Evolutionary conservation across 129 eudicot species (phyloP), one percentile per base, ranked within the genome.

Genomic region (Dittrichia graveolens): DNA sequence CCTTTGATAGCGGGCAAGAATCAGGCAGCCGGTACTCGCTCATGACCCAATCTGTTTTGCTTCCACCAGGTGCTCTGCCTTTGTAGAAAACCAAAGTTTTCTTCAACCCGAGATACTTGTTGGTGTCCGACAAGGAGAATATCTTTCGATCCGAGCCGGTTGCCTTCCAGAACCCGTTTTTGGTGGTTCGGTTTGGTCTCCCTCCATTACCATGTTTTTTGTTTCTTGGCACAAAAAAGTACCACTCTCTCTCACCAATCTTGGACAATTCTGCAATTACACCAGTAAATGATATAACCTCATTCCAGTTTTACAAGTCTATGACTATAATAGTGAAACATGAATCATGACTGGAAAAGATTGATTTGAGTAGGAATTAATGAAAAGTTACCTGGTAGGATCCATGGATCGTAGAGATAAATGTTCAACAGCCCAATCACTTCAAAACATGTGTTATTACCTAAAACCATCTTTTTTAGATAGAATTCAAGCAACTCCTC

Each of bases 21-120:
- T 86, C 92, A 0, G 95, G 97, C 54, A 88, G 68, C 11, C 97
- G 93, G 66, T 86, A 91, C 75, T 91, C 97, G 35, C 83, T 84
- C 97, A 91, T 91, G 85, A 91, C 83, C 97, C 97, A 91, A 72
- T 91, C 93, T 5, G 93, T 91, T 76, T 81, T 91, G 65, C 54
- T 66, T 4, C 96, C 96, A 2, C 85, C 67, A 0, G 96, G 96
- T 0, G 97, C 96, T 78, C 96, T 77, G 6, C 96, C 97, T 67
- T 67, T 54, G 79, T 91, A 91, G 81, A 88, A 91, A 38, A 91
- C 97, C 46, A 91, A 67, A 8, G 93, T 91, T 73, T 91, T 91
- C 79, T 82, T 88, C 24, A 88, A 74, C 40, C 97, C 96, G 6
- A 91, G 71, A 42, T 71, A 14, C 87, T 79, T 81, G 63, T 84